These are phyloP conservation scores for Suillus decipiens DNA, from an alignment of 768 basidiomycete genomes.

Conservation along the genomic window DNA sequence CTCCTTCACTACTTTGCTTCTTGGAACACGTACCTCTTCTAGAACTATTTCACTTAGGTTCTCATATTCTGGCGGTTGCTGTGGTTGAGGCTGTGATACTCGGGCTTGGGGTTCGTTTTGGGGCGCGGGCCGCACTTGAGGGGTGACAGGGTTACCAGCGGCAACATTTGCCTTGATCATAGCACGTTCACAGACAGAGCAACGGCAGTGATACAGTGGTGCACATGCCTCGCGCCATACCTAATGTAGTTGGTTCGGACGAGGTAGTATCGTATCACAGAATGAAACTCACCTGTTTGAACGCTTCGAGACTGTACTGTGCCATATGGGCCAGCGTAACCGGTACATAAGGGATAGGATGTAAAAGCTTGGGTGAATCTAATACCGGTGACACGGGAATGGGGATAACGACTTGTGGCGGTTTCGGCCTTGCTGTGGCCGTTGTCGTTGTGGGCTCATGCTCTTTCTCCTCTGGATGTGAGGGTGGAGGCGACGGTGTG, in stretches of 20 bases:
- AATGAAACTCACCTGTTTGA: constrained; percentile 49
- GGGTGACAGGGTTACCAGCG: constrained; percentile 36
- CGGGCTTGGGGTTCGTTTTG: constrained; percentile 16
- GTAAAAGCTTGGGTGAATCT: constrained; percentile 59
- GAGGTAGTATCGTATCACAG: not conserved
- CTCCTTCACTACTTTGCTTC: constrained; percentile 15
- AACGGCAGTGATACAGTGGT: constrained; percentile 71
- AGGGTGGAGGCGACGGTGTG: constrained; percentile 75
- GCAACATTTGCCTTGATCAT: constrained; percentile 51
- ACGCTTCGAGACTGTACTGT: constrained; percentile 56
- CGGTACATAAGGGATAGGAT: constrained; percentile 72
- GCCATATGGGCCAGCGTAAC: constrained; percentile 55
- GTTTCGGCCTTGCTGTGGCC: constrained; percentile 20
- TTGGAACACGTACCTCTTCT: constrained; percentile 26
- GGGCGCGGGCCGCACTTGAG: constrained; percentile 28
- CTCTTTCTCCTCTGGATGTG: constrained; percentile 34
- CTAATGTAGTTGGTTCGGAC: constrained; percentile 35
- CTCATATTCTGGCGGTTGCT: constrained; percentile 17
- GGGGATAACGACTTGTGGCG: constrained; percentile 34
- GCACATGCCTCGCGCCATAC: constrained; percentile 75
- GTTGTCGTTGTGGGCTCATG: constrained; percentile 27
- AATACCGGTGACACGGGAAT: constrained; percentile 59
- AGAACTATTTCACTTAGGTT: constrained; percentile 25
- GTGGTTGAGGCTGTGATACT: constrained; percentile 18
- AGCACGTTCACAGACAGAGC: constrained; percentile 73